phyloP scores from a whole-genome alignment of 495 filamentous ascomycete species.

The Daldinia loculata region DNA sequence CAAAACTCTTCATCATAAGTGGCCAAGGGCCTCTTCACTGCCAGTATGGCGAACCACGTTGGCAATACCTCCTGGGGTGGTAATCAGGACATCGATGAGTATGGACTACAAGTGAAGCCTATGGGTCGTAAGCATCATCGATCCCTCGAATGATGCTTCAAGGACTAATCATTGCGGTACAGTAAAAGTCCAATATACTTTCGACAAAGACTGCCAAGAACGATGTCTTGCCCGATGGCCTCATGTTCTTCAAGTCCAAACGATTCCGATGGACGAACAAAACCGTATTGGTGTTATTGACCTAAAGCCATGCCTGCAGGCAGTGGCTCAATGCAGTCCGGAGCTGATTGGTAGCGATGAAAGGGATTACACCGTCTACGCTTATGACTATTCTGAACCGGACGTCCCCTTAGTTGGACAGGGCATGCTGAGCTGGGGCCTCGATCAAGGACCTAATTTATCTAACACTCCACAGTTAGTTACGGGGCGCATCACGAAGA shows the following conservation, averaged over 20 bases:
- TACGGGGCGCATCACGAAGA: constrained; percentile 89
- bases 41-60: constrained; percentile 33
- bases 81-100: constrained; percentile 63
- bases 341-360: constrained; percentile 85
- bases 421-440: constrained; percentile 90
- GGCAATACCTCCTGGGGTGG: constrained; percentile 36
- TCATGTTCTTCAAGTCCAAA: constrained; percentile 79
- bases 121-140: constrained; percentile 59
- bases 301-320: constrained; percentile 87
- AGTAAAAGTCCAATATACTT: constrained; percentile 98
- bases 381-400: constrained; percentile 94
- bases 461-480: constrained; percentile 73
- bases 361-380: constrained; percentile 95
- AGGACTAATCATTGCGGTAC: constrained; percentile 43
- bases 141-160: neutral
- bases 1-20: neutral
- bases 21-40: constrained; percentile 12
- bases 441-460: constrained; percentile 64
- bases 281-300: constrained; percentile 85
- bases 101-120: constrained; percentile 56
- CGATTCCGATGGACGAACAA: constrained; percentile 77
- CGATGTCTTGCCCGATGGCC: constrained; percentile 93
- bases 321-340: constrained; percentile 78
- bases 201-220: constrained; percentile 87
- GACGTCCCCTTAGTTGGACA: constrained; percentile 93